A percentile compares a stretch with the other conserved stretches of the same genome.
Evolutionary conservation across 306 rosid species (phyloP).

Genomic region (Benincasa hispida): DNA sequence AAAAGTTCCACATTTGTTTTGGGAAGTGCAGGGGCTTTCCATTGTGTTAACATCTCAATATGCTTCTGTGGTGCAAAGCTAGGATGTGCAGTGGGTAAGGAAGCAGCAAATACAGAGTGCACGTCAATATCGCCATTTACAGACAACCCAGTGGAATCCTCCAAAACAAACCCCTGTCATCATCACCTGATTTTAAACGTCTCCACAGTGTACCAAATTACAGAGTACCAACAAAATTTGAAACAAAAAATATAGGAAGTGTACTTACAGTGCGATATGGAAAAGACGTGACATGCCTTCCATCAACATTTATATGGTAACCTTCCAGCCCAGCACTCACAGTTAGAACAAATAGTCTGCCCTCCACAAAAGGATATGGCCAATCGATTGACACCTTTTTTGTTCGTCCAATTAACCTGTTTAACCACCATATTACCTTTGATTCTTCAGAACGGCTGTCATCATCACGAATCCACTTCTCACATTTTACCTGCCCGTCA

Average conservation of each 20-base stretch:
- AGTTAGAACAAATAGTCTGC: conserved; percentile 73
- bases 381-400: conserved; percentile 65
- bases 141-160: conserved; percentile 85
- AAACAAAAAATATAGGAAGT: not conserved
- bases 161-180: conserved; percentile 90
- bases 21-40: conserved; percentile 64
- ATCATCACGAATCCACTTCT: conserved; percentile 90
- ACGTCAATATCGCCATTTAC: conserved; percentile 81
- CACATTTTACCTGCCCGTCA: conserved; percentile 90
- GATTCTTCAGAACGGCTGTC: conserved; percentile 64
- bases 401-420: conserved; percentile 69
- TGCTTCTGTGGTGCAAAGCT: conserved; percentile 82
- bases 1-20: conserved; percentile 47
- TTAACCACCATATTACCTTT: conserved; percentile 83
- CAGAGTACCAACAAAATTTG: not conserved
- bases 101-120: conserved; percentile 69
- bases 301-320: conserved; percentile 80
- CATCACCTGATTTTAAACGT: not conserved
- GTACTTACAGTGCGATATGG: conserved; percentile 83
- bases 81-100: conserved; percentile 81
- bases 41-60: conserved; percentile 56
- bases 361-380: conserved; percentile 93
- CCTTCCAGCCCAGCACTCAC: conserved; percentile 92
- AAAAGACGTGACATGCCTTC: conserved; percentile 79
- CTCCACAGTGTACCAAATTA: not conserved